Percentiles rank a stretch among this genome's conserved stretches.
Evolutionary conservation across 345 rosid species (phyloP).

Genomic region (Linum trigynum): DNA sequence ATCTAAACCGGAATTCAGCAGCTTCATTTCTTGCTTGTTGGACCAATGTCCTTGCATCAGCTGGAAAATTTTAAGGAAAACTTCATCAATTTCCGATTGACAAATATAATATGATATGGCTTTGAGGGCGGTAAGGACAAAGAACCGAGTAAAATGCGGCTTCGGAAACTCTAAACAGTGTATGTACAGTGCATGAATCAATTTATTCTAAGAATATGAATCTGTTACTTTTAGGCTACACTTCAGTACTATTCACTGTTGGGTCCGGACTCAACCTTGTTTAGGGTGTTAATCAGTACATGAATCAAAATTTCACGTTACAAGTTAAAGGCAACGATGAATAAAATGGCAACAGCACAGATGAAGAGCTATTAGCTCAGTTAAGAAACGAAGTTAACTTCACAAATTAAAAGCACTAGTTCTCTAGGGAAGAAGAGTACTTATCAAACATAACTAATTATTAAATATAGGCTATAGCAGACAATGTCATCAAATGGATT

Average conservation of each 20-base stretch:
- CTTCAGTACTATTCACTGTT: background rate
- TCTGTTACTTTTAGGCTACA: background rate
- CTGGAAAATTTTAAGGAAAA: slow-evolving; percentile 26
- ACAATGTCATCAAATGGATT: background rate
- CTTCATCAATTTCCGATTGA: background rate
- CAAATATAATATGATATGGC: background rate
- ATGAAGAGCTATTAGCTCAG: background rate
- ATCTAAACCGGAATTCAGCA: slow-evolving; percentile 87
- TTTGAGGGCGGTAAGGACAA: background rate
- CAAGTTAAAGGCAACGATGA: background rate
- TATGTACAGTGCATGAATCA: background rate
- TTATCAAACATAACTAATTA: background rate
- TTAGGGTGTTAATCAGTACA: background rate
- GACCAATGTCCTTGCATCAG: slow-evolving; percentile 99
- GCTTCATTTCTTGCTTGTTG: slow-evolving; percentile 99
- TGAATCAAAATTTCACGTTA: background rate
- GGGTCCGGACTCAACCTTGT: background rate
- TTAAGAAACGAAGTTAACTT: background rate
- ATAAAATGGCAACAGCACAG: background rate
- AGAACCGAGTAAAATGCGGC: background rate
- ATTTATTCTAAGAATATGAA: background rate
- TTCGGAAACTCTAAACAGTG: background rate
- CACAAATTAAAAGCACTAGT: background rate
- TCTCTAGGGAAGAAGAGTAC: background rate
- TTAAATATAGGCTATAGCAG: background rate